A percentile compares a stretch with the other conserved stretches of the same genome.
Conservation (phyloP, 306 rosid species). For the Lathyrus sativus region DNA sequence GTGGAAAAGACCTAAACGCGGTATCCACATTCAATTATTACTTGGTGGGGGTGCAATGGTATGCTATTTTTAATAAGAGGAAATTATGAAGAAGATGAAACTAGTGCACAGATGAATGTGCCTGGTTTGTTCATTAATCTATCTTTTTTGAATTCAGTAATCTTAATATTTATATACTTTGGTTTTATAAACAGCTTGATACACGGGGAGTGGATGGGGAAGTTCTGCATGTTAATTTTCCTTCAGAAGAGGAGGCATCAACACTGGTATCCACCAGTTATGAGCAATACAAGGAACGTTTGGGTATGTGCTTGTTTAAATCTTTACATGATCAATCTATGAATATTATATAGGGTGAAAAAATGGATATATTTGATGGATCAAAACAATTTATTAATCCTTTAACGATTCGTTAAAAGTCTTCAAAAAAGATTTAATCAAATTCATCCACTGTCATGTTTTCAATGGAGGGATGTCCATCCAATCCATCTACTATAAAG, state of each 20-base stretch:
- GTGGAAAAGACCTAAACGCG: slow-evolving; percentile 79
- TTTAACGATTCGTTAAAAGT: too few relatives aligned
- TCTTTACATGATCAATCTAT: slow-evolving; percentile 13
- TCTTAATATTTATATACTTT: slow-evolving; percentile 18
- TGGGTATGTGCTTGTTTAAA: slow-evolving; percentile 54
- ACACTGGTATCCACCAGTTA: slow-evolving; percentile 64
- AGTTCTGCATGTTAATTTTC: slow-evolving; percentile 60
- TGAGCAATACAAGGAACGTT: slow-evolving; percentile 51
- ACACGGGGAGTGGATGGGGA: slow-evolving; percentile 86
- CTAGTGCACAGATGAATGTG: slow-evolving; percentile 18
- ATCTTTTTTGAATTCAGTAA: slow-evolving; percentile 17
- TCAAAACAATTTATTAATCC: too few relatives aligned
- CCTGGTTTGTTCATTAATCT: slow-evolving; percentile 20
- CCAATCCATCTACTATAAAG: too few relatives aligned
- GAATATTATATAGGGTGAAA: neutral
- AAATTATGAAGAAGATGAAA: slow-evolving; percentile 23
- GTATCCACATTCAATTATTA: slow-evolving; percentile 69
- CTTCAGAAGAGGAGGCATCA: slow-evolving; percentile 67
- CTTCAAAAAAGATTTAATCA: too few relatives aligned
- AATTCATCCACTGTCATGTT: too few relatives aligned
- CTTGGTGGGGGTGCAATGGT: slow-evolving; percentile 91
- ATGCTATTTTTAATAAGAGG: slow-evolving; percentile 37
- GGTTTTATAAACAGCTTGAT: slow-evolving; percentile 60
- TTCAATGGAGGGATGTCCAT: too few relatives aligned
- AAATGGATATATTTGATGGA: too few relatives aligned